These are phyloP conservation scores for Aspergillus candidus DNA, from an alignment of 2,329 filamentous ascomycete genomes.

Conservation along the genomic window DNA sequence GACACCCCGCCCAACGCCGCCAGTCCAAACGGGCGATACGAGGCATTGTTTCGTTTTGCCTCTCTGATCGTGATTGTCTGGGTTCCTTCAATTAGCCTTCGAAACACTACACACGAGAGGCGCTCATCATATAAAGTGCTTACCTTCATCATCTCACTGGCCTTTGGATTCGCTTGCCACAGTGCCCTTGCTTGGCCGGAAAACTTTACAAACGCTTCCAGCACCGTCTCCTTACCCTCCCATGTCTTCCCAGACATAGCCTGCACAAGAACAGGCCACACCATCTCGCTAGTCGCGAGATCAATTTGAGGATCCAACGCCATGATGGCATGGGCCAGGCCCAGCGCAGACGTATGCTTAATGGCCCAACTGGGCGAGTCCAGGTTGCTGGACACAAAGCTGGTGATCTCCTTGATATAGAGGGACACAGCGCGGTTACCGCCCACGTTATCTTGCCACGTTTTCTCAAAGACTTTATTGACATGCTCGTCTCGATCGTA, in stretches of 20 bases:
- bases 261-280: slow-evolving; percentile 83
- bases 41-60: slow-evolving; percentile 84
- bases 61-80: slow-evolving; percentile 69
- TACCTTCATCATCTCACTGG: slow-evolving; percentile 64
- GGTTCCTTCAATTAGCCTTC: slow-evolving; percentile 15
- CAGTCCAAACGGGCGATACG: slow-evolving; percentile 72
- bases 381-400: slow-evolving; percentile 60
- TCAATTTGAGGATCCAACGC: slow-evolving; percentile 56
- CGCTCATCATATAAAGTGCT: slow-evolving; percentile 12
- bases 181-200: slow-evolving; percentile 58
- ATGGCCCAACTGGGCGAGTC: slow-evolving; percentile 82
- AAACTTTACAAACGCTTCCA: slow-evolving; percentile 74
- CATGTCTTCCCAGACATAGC: slow-evolving; percentile 85
- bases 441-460: slow-evolving; percentile 87
- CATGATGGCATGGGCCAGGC: slow-evolving; percentile 66
- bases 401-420: slow-evolving; percentile 76
- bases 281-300: slow-evolving; percentile 51
- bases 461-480: slow-evolving; percentile 70
- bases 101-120: not conserved
- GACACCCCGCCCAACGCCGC: slow-evolving; percentile 65
- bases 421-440: slow-evolving; percentile 74
- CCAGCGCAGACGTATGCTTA: slow-evolving; percentile 79
- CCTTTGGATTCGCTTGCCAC: slow-evolving; percentile 52
- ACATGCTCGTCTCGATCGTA: slow-evolving; percentile 80
- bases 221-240: slow-evolving; percentile 78